Evolutionary conservation across 2,329 filamentous ascomycete species (phyloP).

Genomic region (Allantophomopsis lycopodina): DNA sequence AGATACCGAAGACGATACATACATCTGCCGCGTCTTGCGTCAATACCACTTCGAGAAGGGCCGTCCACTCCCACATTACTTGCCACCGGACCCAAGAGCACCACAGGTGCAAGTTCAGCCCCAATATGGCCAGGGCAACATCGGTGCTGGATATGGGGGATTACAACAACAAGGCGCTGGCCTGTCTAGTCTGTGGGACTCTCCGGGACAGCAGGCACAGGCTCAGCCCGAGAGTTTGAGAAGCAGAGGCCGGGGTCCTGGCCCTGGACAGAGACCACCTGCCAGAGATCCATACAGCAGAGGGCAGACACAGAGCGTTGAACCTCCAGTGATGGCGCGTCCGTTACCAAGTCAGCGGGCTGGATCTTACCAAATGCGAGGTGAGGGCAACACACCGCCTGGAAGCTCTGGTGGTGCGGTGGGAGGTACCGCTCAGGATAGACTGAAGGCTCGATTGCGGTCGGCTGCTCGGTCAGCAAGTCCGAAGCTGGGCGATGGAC

Average conservation of each 20-base stretch:
- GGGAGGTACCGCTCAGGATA: constrained; percentile 59
- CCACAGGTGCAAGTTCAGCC: constrained; percentile 27
- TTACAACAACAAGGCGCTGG: constrained; percentile 19
- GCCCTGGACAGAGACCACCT: not conserved
- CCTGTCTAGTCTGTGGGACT: constrained; percentile 46
- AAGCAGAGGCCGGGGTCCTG: constrained; percentile 11
- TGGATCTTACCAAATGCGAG: constrained; percentile 56
- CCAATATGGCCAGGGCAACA: constrained; percentile 32
- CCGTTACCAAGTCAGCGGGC: constrained; percentile 60
- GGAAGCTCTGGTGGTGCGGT: constrained; percentile 19
- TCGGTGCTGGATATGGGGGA: constrained; percentile 40
- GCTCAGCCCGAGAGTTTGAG: constrained; percentile 18
- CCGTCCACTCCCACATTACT: constrained; percentile 69
- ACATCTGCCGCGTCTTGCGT: constrained; percentile 85
- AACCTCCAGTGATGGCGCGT: constrained; percentile 28
- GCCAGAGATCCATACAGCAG: not conserved
- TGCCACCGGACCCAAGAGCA: constrained; percentile 78
- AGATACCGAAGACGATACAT: constrained; percentile 78
- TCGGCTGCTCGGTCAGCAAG: constrained; percentile 47
- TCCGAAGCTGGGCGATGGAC: constrained; percentile 17
- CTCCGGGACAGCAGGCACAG: constrained; percentile 11
- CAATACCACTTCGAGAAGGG: constrained; percentile 88
- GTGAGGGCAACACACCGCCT: constrained; percentile 19
- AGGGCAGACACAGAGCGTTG: constrained; percentile 11
- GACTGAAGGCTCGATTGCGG: constrained; percentile 70